phyloP scores from a whole-genome alignment of 192 early-diverging fungal genomes.

The Diversispora epigaea region DNA sequence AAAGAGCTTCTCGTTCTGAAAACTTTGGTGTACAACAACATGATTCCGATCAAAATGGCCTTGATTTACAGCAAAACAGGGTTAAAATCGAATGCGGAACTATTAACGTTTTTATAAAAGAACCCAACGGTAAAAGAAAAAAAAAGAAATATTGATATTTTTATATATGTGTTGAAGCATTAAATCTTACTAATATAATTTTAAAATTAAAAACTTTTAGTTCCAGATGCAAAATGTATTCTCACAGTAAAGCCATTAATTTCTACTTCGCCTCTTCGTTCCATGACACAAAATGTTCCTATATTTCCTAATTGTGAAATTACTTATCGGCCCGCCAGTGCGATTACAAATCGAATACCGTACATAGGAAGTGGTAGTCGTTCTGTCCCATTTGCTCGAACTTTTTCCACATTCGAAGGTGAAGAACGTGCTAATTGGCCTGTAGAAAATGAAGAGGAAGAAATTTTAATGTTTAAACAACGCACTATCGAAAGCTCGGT shows the following conservation, averaged over 20 bases:
- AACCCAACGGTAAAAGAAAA: conserved; percentile 25
- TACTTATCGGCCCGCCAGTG: conserved; percentile 34
- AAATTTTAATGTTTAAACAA: conserved; percentile 55
- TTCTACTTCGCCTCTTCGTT: conserved; percentile 22
- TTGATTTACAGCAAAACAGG: conserved; percentile 22
- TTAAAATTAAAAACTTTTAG: conserved; percentile 24
- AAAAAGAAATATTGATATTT: background rate
- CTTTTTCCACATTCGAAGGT: conserved; percentile 40
- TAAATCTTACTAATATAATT: background rate
- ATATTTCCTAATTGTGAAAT: conserved; percentile 47
- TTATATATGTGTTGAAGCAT: background rate
- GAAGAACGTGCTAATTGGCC: conserved; percentile 53
- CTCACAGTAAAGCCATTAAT: conserved; percentile 32
- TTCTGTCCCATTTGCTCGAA: conserved; percentile 42
- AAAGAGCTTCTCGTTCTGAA: background rate
- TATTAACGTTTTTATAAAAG: conserved; percentile 6
- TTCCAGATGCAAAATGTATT: conserved; percentile 34
- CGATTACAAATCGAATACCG: conserved; percentile 28
- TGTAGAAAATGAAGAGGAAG: conserved; percentile 58
- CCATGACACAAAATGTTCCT: conserved; percentile 25
- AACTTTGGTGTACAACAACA: background rate
- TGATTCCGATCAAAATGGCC: background rate
- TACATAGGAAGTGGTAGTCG: conserved; percentile 37
- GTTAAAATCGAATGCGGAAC: conserved; percentile 36
- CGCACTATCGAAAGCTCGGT: conserved; percentile 60